Evolutionary conservation across 1,139 yeast species (phyloP).

Genomic region (Scheffersomyces lignicola): DNA sequence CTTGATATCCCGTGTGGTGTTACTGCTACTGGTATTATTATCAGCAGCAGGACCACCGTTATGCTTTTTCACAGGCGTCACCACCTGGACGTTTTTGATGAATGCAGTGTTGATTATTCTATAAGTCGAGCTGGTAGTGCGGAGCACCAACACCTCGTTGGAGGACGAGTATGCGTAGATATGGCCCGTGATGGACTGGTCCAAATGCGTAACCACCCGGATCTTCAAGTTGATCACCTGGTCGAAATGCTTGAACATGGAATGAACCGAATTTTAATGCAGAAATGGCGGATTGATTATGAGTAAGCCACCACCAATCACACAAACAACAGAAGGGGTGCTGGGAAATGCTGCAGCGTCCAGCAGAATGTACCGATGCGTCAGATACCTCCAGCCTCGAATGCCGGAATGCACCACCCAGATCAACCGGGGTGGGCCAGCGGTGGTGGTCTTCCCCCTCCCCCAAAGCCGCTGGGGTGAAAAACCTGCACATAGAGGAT

Average conservation of each 20-base stretch:
- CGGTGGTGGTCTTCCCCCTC: too few species aligned
- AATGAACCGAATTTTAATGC: too few species aligned
- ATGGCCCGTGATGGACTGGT: slow-evolving; percentile 56
- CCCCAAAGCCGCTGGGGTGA: too few species aligned
- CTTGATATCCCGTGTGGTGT: slow-evolving; percentile 6
- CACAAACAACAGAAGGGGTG: too few species aligned
- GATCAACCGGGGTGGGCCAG: too few species aligned
- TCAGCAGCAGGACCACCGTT: slow-evolving; percentile 6
- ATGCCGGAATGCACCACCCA: too few species aligned
- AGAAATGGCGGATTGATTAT: too few species aligned
- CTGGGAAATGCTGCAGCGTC: too few species aligned
- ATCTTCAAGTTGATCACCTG: slow-evolving; percentile 43
- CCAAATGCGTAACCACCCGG: slow-evolving; percentile 58
- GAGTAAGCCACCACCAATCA: too few species aligned
- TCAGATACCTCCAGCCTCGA: too few species aligned
- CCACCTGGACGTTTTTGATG: slow-evolving; percentile 53
- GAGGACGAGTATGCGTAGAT: slow-evolving; percentile 56
- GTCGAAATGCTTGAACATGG: slow-evolving; percentile 13
- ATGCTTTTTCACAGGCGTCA: slow-evolving; percentile 25
- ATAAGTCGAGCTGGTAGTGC: slow-evolving; percentile 32
- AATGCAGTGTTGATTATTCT: slow-evolving; percentile 59
- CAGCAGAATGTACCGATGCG: too few species aligned
- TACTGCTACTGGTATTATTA: slow-evolving; percentile 6
- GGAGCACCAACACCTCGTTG: slow-evolving; percentile 22
- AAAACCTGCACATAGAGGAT: too few species aligned